phyloP scores from a whole-genome alignment of 352 stramenopile genomes.

The Globisporangium cystogenes region DNA sequence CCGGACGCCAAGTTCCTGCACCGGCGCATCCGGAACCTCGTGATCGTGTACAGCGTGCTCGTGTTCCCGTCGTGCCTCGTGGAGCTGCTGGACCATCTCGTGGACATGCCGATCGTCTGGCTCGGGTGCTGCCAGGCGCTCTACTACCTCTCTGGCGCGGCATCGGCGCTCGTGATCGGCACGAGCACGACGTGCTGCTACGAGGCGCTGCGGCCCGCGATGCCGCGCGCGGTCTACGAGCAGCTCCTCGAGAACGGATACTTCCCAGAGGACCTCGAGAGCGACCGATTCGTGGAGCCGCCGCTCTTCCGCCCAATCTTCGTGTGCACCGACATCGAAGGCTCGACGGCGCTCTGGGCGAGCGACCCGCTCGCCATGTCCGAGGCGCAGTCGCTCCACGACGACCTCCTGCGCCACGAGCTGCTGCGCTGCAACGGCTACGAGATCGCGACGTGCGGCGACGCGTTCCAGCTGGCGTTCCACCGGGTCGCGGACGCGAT shows the following conservation, averaged over 20 bases:
- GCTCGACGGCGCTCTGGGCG: conserved; percentile 64
- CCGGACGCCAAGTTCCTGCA: conserved; percentile 40
- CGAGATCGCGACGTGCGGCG: conserved; percentile 74
- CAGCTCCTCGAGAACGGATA: conserved; percentile 57
- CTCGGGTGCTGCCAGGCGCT: conserved; percentile 44
- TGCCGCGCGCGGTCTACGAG: conserved; percentile 55
- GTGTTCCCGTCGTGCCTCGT: conserved; percentile 59
- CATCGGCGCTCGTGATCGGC: conserved; percentile 53
- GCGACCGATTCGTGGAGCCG: conserved; percentile 34
- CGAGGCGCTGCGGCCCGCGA: conserved; percentile 46
- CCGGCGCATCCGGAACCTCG: conserved; percentile 61
- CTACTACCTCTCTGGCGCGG: conserved; percentile 57
- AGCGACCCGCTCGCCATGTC: conserved; percentile 39
- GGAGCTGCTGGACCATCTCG: conserved; percentile 24
- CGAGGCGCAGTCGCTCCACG: conserved; percentile 63
- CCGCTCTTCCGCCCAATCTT: conserved; percentile 55
- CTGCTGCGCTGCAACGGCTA: conserved; percentile 58
- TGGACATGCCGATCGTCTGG: conserved; percentile 31
- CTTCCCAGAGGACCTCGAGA: conserved; percentile 35
- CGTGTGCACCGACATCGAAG: conserved; percentile 82
- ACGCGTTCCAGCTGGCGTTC: conserved; percentile 81
- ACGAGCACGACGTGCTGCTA: conserved; percentile 61
- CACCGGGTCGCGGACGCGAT: conserved; percentile 61
- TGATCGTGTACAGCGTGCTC: conserved; percentile 62
- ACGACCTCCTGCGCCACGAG: conserved; percentile 56